These are phyloP conservation scores for Alternaria novae-zelandiae DNA, from an alignment of 2,329 filamentous ascomycete species.

Conservation along the genomic window DNA sequence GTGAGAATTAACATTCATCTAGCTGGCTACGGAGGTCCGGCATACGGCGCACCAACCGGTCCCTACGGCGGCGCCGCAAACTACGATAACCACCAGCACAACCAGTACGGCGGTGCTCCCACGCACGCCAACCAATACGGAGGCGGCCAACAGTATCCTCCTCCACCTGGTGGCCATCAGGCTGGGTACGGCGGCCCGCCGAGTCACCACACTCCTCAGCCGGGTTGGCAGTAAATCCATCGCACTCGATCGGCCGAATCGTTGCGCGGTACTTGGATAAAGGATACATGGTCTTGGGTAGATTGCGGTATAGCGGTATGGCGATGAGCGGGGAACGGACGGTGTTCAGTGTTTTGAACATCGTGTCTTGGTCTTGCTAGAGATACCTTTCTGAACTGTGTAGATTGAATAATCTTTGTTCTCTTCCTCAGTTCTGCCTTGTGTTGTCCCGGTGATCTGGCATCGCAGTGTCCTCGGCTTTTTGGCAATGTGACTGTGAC, in stretches of 20 bases:
- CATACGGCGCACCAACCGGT: constrained; percentile 25
- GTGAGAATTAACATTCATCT: constrained; percentile 5
- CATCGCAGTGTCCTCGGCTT: neutral
- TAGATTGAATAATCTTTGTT: constrained; percentile 8
- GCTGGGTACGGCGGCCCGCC: constrained; percentile 17
- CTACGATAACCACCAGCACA: constrained; percentile 43
- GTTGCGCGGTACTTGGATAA: neutral
- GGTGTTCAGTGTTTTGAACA: neutral
- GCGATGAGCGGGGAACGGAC: neutral
- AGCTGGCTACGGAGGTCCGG: constrained; percentile 43
- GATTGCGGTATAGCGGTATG: neutral
- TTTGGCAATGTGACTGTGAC: neutral
- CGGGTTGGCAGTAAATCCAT: constrained; percentile 30
- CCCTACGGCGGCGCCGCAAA: constrained; percentile 37
- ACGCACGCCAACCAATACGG: constrained; percentile 21
- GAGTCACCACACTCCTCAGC: constrained; percentile 24
- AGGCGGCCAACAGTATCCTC: constrained; percentile 24
- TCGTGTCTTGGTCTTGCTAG: neutral
- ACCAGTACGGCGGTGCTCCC: constrained; percentile 27
- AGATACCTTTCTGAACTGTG: constrained; percentile 11
- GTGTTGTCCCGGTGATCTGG: neutral
- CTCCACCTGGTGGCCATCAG: constrained; percentile 17
- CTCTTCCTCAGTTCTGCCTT: neutral
- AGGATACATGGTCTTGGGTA: neutral
- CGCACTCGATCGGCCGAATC: neutral